Conservation (phyloP, 768 basidiomycete species). For the Panaeolus papilionaceus region DNA sequence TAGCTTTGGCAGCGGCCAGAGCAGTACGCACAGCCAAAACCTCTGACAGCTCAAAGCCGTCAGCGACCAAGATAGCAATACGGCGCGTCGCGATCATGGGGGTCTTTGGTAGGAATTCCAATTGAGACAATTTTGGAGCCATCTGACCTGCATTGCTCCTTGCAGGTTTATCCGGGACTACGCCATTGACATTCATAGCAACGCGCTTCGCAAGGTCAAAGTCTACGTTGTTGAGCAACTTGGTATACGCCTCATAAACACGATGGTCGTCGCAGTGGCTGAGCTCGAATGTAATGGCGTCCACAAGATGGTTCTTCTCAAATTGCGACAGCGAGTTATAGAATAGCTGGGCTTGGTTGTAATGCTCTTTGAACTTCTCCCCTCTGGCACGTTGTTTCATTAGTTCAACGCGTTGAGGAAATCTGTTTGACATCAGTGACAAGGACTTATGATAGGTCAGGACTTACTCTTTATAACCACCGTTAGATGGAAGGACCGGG, state of each 20-base stretch:
- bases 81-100: constrained; percentile 71
- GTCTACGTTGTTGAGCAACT: constrained; percentile 75
- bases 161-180: constrained; percentile 56
- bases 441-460: neutral
- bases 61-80: constrained; percentile 77
- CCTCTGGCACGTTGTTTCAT: constrained; percentile 69
- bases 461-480: constrained; percentile 64
- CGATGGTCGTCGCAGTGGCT: constrained; percentile 80
- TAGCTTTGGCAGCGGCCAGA: constrained; percentile 57
- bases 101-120: constrained; percentile 55
- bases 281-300: constrained; percentile 83
- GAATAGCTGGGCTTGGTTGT: constrained; percentile 78
- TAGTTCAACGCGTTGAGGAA: constrained; percentile 54
- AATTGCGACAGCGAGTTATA: constrained; percentile 75
- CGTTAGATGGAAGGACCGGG: constrained; percentile 55
- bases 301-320: constrained; percentile 76
- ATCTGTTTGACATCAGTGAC: constrained; percentile 41
- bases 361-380: constrained; percentile 81
- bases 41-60: constrained; percentile 72
- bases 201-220: constrained; percentile 73
- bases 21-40: constrained; percentile 64
- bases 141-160: constrained; percentile 64
- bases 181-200: constrained; percentile 67
- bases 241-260: constrained; percentile 73
- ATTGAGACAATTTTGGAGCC: constrained; percentile 64